Evolutionary conservation across 2,329 filamentous ascomycete genomes (phyloP).

Genomic region (Cladosporium sp.): DNA sequence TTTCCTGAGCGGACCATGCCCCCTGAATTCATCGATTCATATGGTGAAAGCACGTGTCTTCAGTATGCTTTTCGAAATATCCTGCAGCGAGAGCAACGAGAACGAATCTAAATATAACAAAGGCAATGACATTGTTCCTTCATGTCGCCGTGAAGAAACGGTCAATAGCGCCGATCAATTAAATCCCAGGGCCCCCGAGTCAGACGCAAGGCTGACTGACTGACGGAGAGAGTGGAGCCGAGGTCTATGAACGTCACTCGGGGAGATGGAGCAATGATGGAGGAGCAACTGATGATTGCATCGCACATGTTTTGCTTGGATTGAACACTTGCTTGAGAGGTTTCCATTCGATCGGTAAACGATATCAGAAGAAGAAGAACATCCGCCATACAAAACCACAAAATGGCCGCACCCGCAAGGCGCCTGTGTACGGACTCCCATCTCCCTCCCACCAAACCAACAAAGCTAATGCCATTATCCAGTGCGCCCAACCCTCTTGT

Average conservation of each 20-base stretch:
- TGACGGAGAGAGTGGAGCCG: not conserved
- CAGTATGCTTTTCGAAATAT: no score
- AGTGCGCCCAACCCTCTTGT: constrained; percentile 19
- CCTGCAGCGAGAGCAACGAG: no score
- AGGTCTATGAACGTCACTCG: not conserved
- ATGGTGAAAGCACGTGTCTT: no score
- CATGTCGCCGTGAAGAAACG: not conserved
- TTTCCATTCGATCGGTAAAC: not conserved
- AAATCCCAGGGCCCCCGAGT: not conserved
- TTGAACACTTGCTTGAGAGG: not conserved
- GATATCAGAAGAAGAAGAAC: not conserved
- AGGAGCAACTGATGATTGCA: no score
- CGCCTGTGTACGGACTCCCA: constrained; percentile 15
- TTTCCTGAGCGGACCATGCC: no score
- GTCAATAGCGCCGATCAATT: not conserved
- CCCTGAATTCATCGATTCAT: no score
- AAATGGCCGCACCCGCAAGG: constrained; percentile 15
- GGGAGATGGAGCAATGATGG: not conserved
- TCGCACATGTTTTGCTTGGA: not conserved
- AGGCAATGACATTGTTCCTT: no score
- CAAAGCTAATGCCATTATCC: not conserved
- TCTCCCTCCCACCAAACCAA: not conserved
- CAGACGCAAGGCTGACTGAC: not conserved
- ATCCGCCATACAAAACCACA: no score
- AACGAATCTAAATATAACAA: no score